Evolutionary conservation across 2,329 filamentous ascomycete species (phyloP).

Genomic region (Scorias spongiosa): DNA sequence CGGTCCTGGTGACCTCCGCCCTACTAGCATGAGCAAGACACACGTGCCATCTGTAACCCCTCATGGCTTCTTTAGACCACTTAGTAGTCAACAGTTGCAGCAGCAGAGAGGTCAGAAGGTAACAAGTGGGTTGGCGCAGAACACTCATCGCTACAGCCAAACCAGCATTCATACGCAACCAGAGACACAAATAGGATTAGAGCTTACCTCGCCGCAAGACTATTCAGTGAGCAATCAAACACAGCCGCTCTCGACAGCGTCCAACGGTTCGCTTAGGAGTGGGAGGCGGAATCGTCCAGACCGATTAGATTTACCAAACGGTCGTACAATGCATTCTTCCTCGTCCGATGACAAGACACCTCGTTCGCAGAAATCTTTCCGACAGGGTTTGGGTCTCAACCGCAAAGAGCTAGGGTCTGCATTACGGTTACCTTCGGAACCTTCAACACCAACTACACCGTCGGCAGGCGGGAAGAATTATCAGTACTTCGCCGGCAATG

Average conservation of each 20-base stretch:
- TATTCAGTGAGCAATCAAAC: conserved; percentile 25
- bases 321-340: neutral
- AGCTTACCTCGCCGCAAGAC: conserved; percentile 13
- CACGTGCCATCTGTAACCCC: conserved; percentile 83
- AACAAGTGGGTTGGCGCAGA: conserved; percentile 20
- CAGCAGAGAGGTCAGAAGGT: conserved; percentile 59
- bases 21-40: conserved; percentile 54
- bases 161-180: conserved; percentile 34
- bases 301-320: neutral
- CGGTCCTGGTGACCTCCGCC: conserved; percentile 26
- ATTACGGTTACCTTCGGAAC: conserved; percentile 61
- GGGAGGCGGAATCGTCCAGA: conserved; percentile 26
- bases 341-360: neutral
- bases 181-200: no score
- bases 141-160: conserved; percentile 43
- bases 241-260: conserved; percentile 43
- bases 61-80: conserved; percentile 85
- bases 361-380: neutral
- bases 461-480: conserved; percentile 50
- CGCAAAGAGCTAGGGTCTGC: neutral
- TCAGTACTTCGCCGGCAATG: conserved; percentile 90
- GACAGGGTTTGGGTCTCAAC: neutral
- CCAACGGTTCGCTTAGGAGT: conserved; percentile 46
- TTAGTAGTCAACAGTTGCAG: conserved; percentile 91
- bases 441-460: conserved; percentile 46